A percentile compares a stretch with the other conserved stretches of the same genome.
phyloP scores from a whole-genome alignment of 495 filamentous ascomycete species.

The Tetracladium setigerum region DNA sequence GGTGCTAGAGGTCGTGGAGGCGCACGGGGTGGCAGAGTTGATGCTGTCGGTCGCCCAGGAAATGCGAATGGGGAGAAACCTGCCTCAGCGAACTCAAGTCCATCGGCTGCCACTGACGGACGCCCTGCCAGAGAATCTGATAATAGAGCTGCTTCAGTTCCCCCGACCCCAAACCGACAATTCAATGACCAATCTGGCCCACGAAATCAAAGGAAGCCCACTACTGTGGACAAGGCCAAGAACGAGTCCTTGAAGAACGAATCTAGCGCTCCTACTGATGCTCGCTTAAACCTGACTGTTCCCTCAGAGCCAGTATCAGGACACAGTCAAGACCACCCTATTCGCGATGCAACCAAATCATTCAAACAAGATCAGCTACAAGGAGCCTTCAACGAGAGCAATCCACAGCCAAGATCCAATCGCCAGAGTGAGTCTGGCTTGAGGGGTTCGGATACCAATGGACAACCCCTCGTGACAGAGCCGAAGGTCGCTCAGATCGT shows the following conservation, averaged over 20 bases:
- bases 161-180: constrained; percentile 33
- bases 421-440: constrained; percentile 18
- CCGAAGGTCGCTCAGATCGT: constrained; percentile 42
- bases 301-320: neutral
- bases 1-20: constrained; percentile 52
- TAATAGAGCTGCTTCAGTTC: constrained; percentile 15
- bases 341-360: constrained; percentile 1
- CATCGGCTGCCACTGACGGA: constrained; percentile 5
- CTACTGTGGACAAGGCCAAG: constrained; percentile 31
- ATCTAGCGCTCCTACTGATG: neutral
- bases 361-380: constrained; percentile 10
- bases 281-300: neutral
- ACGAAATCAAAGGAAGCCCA: constrained; percentile 36
- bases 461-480: constrained; percentile 32
- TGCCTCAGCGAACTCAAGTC: neutral
- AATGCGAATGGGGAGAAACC: constrained; percentile 38
- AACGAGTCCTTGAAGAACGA: constrained; percentile 12
- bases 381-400: constrained; percentile 8
- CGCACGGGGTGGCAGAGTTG: constrained; percentile 39
- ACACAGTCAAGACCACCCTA: constrained; percentile 2
- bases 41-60: constrained; percentile 46
- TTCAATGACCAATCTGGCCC: constrained; percentile 33
- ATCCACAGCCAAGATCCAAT: constrained; percentile 12
- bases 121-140: constrained; percentile 13
- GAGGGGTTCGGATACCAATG: constrained; percentile 13